phyloP scores from a whole-genome alignment of 169 alveolate genomes.

The Perkinsus olseni region DNA sequence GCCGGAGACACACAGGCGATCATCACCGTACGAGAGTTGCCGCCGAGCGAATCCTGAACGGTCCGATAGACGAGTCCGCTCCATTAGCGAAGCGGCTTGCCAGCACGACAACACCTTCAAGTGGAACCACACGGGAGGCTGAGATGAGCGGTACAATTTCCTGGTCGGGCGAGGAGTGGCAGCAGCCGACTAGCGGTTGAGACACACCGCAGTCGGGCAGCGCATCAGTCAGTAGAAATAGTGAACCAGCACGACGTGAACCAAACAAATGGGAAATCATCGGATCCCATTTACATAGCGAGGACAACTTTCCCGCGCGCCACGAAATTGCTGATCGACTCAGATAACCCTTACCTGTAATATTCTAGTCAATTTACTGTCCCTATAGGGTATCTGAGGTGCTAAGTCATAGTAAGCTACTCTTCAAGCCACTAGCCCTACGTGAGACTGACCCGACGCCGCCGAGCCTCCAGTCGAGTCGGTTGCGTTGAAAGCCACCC shows the following conservation, averaged over 20 bases:
- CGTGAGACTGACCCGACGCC: neutral
- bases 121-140: no score
- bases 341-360: conserved; percentile 39
- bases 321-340: neutral
- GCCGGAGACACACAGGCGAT: conserved; percentile 78
- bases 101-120: no score
- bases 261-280: no score
- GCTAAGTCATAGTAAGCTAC: conserved; percentile 23
- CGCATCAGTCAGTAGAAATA: no score
- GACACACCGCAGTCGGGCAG: no score
- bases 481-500: neutral
- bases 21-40: conserved; percentile 78
- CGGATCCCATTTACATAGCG: neutral
- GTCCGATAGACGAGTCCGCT: no score
- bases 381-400: conserved; percentile 70
- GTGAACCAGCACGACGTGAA: no score
- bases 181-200: no score
- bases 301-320: neutral
- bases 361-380: conserved; percentile 74
- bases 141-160: no score
- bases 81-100: no score
- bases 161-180: no score
- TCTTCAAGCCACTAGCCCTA: conserved; percentile 26
- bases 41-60: conserved; percentile 66
- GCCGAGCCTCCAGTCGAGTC: neutral